Conservation (phyloP, 192 early-diverging fungal genomes). For the Phycomyces blakesleeanus region DNA sequence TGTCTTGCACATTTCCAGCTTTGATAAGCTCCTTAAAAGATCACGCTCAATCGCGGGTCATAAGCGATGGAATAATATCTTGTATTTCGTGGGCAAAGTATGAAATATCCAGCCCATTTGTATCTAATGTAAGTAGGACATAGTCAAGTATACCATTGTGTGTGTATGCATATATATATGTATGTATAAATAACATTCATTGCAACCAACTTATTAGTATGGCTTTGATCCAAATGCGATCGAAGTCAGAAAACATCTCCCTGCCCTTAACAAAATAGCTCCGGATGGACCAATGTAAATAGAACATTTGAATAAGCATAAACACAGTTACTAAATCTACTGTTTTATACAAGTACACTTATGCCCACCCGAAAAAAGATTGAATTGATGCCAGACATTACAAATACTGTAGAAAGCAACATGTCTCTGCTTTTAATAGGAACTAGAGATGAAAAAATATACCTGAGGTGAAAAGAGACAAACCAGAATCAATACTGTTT, state of each 20-base stretch:
- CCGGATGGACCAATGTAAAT: constrained; percentile 1
- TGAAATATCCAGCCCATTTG: background rate
- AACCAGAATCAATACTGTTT: background rate
- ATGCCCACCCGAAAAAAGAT: background rate
- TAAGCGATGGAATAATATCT: background rate
- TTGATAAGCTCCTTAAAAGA: background rate
- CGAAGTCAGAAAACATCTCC: background rate
- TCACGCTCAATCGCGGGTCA: background rate
- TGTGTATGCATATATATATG: too few species aligned
- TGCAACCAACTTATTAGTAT: background rate
- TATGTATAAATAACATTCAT: background rate
- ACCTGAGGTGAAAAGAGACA: background rate
- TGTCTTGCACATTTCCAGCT: background rate
- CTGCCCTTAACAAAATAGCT: background rate
- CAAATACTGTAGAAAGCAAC: background rate
- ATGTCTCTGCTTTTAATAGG: background rate
- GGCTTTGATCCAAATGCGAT: background rate
- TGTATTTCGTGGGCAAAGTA: background rate
- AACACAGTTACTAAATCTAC: background rate
- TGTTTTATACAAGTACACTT: background rate
- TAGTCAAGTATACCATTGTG: background rate
- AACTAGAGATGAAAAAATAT: background rate
- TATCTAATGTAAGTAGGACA: background rate
- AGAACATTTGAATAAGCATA: background rate
- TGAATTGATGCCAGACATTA: background rate